These are phyloP conservation scores for Cryphonectria japonica DNA, from an alignment of 2,329 filamentous ascomycete genomes.

Conservation along the genomic window DNA sequence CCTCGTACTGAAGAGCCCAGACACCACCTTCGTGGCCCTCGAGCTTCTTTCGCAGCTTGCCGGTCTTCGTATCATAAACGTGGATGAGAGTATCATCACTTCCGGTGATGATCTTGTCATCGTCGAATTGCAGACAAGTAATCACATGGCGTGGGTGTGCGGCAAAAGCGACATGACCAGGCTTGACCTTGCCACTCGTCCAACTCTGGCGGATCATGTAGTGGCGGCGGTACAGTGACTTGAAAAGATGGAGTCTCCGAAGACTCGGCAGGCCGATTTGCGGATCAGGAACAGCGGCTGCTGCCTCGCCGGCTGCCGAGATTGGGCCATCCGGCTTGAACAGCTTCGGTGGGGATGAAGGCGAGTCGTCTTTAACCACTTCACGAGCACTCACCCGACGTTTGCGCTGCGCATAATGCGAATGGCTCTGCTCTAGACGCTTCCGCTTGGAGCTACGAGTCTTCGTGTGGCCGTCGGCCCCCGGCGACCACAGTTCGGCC, in stretches of 20 bases:
- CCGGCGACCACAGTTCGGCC: constrained; percentile 52
- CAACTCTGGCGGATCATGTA: constrained; percentile 88
- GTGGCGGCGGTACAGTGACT: constrained; percentile 92
- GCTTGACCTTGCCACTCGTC: constrained; percentile 85
- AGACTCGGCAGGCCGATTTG: constrained; percentile 78
- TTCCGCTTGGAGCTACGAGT: constrained; percentile 60
- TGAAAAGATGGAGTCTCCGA: constrained; percentile 87
- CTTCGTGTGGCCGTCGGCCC: constrained; percentile 46
- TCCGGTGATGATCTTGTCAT: constrained; percentile 96
- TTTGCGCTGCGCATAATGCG: constrained; percentile 55
- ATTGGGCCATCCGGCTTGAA: constrained; percentile 79
- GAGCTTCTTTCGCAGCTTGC: constrained; percentile 78
- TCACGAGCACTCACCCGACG: constrained; percentile 56
- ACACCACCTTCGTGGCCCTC: constrained; percentile 96
- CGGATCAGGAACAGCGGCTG: constrained; percentile 78
- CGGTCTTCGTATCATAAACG: constrained; percentile 96
- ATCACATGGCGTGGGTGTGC: constrained; percentile 96
- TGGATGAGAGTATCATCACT: constrained; percentile 98
- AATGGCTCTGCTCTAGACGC: constrained; percentile 51
- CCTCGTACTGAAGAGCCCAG: constrained; percentile 96
- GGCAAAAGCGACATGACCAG: constrained; percentile 92
- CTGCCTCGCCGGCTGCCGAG: constrained; percentile 84
- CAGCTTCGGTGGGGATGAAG: constrained; percentile 46
- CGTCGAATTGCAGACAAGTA: constrained; percentile 95
- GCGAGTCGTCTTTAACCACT: constrained; percentile 47